Base-by-base conservation (phyloP, 1,284 basidiomycete genomes). In the Schizophyllum amplum region DNA sequence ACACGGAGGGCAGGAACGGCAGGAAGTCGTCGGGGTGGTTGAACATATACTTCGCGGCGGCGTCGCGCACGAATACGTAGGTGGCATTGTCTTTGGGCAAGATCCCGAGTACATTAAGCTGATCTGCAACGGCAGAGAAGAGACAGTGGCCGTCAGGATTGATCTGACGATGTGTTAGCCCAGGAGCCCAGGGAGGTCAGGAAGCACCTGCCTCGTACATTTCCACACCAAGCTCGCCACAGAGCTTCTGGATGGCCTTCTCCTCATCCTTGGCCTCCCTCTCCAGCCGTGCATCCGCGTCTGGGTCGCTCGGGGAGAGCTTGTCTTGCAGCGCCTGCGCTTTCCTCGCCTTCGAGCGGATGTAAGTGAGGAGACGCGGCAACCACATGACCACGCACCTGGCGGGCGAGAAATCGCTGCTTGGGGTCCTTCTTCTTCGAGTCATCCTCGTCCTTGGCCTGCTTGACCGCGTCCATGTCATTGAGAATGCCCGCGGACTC, bases 141-240 rank as follows among this genome's bases (percentile, higher is more conserved):
- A 98, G 83, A 74, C 94, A 98, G 66, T 98, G 95, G 0, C 95
- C 95, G 66, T 98, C 95, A 7, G 95, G 92, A 61, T 86, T 87
- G 65, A 98, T 91, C 91, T 95, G 57, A 2, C 13, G 7, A 42
- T 9, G 3, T 9, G 33, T 42, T 3, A 42, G 7, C 17, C 11
- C 21, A 46, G 27, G 51, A 57, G 24, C 42, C 57, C 52, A 24
- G 24, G 20, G 22, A 9, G 27, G 47, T 55, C 33, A 24, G 21
- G 7, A 26, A 21, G 53, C 6, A 64, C 60, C 53, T 58, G 88
- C 92, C 78, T 95, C 87, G 62, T 84, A 74, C 52, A 94, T 78
- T 58, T 83, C 78, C 15, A 93, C 71, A 20, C 79, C 79, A 24
- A 92, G 75, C 49, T 84, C 78, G 33, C 84, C 78, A 66, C 91